phyloP scores from a whole-genome alignment of 352 stramenopile genomes.

The Phytophthora europaea region DNA sequence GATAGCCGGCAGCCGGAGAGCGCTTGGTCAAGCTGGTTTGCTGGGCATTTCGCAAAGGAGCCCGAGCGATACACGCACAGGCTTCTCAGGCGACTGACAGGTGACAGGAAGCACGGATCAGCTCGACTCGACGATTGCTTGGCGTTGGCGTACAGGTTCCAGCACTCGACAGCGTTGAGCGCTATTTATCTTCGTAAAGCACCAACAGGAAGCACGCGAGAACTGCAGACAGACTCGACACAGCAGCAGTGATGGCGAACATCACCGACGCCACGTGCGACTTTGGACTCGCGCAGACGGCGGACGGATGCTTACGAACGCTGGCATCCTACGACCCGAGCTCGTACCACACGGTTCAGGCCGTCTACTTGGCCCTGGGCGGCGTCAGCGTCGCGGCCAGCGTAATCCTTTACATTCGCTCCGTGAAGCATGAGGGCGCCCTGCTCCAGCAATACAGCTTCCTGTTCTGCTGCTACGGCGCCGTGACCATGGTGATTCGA shows the following conservation, averaged over 20 bases:
- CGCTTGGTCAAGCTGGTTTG: slow-evolving; percentile 22
- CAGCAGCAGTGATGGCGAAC: slow-evolving; percentile 33
- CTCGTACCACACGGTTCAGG: slow-evolving; percentile 43
- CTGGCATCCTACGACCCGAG: slow-evolving; percentile 40
- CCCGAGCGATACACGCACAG: slow-evolving; percentile 21
- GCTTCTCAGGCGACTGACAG: slow-evolving; percentile 10
- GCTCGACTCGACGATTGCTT: background rate
- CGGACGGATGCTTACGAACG: slow-evolving; percentile 42
- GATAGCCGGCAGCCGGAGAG: slow-evolving; percentile 21
- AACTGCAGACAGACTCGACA: slow-evolving; percentile 1
- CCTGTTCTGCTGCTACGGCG: slow-evolving; percentile 54
- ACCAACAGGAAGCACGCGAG: slow-evolving; percentile 16
- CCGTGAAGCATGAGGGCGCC: slow-evolving; percentile 45
- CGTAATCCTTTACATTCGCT: slow-evolving; percentile 48
- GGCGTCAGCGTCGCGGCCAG: slow-evolving; percentile 38
- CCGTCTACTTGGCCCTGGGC: slow-evolving; percentile 43
- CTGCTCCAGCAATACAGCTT: slow-evolving; percentile 59
- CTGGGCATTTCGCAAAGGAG: slow-evolving; percentile 38
- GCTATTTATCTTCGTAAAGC: slow-evolving; percentile 33
- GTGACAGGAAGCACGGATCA: slow-evolving; percentile 12
- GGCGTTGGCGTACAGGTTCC: slow-evolving; percentile 17
- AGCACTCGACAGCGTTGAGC: slow-evolving; percentile 13
- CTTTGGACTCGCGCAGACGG: slow-evolving; percentile 42
- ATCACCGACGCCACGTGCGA: slow-evolving; percentile 49
- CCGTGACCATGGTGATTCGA: slow-evolving; percentile 54